Conservation (phyloP, 2,329 filamentous ascomycete genomes). For the Aurifilum marmelostoma region DNA sequence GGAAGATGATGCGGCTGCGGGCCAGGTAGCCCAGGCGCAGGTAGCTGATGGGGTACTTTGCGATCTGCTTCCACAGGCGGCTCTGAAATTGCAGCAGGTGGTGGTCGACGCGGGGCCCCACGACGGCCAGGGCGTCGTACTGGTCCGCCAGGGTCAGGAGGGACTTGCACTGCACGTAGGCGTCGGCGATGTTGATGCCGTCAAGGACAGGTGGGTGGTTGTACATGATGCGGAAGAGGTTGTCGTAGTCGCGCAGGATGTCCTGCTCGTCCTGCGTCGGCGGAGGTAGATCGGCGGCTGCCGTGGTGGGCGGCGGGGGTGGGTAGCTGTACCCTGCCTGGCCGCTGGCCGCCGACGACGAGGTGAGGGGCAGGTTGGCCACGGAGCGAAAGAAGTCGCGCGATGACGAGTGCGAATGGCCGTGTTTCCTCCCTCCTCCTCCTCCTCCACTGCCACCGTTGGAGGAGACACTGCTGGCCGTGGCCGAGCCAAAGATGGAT, state of each 20-base stretch:
- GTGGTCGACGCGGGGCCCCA: conserved; percentile 88
- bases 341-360: conserved; percentile 53
- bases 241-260: conserved; percentile 89
- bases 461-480: conserved; percentile 45
- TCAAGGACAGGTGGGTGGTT: conserved; percentile 85
- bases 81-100: conserved; percentile 91
- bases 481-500: conserved; percentile 62
- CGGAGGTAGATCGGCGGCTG: conserved; percentile 39
- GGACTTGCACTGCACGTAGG: conserved; percentile 92
- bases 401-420: conserved; percentile 45
- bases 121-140: conserved; percentile 87
- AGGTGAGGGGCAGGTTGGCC: conserved; percentile 68
- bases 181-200: conserved; percentile 84
- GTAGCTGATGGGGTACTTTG: conserved; percentile 93
- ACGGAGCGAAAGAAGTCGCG: conserved; percentile 82
- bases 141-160: conserved; percentile 88
- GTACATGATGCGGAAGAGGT: conserved; percentile 94
- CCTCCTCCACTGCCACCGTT: too few relatives aligned
- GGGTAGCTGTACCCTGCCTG: conserved; percentile 41
- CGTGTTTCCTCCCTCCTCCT: conserved; percentile 58
- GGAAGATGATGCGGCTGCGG: conserved; percentile 79
- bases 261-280: conserved; percentile 69
- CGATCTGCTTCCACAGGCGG: conserved; percentile 92
- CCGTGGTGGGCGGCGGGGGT: conserved; percentile 34
- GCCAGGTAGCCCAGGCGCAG: conserved; percentile 87